Percentiles rank a stretch among this genome's conserved stretches.
phyloP scores from a whole-genome alignment of 2,329 filamentous ascomycete genomes.

The Colletotrichum gigasporum region DNA sequence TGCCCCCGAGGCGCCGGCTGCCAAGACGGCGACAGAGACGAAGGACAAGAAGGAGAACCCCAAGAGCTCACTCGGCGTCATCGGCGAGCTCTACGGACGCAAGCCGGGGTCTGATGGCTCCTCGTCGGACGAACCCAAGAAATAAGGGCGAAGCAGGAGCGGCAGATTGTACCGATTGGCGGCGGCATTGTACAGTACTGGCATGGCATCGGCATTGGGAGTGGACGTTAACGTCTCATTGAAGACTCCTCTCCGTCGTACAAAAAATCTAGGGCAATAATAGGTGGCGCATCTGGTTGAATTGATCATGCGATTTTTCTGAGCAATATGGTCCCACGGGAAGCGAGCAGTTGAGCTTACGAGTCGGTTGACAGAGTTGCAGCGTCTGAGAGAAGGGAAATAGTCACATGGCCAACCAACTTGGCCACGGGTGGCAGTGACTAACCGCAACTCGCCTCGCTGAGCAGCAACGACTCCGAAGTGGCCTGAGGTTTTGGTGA shows the following conservation, averaged over 20 bases:
- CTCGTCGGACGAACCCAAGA: conserved; percentile 28
- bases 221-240: conserved; percentile 23
- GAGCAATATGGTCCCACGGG: no score
- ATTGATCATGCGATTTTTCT: conserved; percentile 2
- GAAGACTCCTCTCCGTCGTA: conserved; percentile 30
- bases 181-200: conserved; percentile 25
- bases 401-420: neutral
- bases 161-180: neutral
- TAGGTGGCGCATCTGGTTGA: conserved; percentile 21
- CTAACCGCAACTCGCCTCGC: neutral
- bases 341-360: no score
- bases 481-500: neutral
- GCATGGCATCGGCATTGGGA: conserved; percentile 20
- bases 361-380: neutral
- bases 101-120: conserved; percentile 19
- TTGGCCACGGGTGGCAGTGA: neutral
- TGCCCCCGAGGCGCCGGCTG: conserved; percentile 17
- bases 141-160: neutral
- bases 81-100: conserved; percentile 28
- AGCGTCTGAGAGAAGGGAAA: no score
- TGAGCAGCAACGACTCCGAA: neutral
- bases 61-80: conserved; percentile 26
- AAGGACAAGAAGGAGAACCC: conserved; percentile 30
- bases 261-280: conserved; percentile 14
- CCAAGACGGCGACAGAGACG: conserved; percentile 27